Evolutionary conservation across 192 early-diverging fungal species (phyloP).

Genomic region (Coemansia sp.): DNA sequence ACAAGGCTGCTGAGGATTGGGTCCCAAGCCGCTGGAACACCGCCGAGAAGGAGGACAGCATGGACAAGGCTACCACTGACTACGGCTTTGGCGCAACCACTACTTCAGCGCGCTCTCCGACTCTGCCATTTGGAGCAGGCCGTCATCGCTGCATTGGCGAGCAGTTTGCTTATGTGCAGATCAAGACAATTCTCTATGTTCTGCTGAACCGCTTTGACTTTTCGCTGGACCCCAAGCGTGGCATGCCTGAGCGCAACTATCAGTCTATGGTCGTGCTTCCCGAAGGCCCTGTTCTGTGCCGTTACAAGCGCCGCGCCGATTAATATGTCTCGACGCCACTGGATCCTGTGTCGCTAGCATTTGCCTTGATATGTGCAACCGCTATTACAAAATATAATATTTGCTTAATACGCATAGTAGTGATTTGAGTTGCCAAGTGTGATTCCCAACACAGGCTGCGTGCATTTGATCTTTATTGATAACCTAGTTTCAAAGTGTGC

Average conservation of each 20-base stretch:
- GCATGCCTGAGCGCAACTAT: conserved; percentile 84
- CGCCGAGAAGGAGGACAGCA: conserved; percentile 60
- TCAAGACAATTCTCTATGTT: conserved; percentile 89
- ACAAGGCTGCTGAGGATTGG: conserved; percentile 79
- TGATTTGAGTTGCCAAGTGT: not conserved
- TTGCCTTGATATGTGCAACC: not conserved
- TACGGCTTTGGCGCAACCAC: conserved; percentile 76
- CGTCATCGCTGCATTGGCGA: conserved; percentile 99
- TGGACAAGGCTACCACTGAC: conserved; percentile 63
- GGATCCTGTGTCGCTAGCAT: not conserved
- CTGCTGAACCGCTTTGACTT: conserved; percentile 82
- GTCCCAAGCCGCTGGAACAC: conserved; percentile 78
- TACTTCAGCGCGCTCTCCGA: conserved; percentile 73
- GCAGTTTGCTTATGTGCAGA: conserved; percentile 92
- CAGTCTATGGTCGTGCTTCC: conserved; percentile 94
- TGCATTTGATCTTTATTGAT: not conserved
- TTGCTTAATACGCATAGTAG: not conserved
- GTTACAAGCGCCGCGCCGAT: conserved; percentile 50
- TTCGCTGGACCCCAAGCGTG: conserved; percentile 63
- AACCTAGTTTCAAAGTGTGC: not conserved
- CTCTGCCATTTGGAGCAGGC: conserved; percentile 96
- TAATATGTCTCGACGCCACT: not conserved
- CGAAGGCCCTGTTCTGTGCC: conserved; percentile 60
- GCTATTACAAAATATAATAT: not conserved
- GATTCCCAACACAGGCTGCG: not conserved